Evolutionary conservation across 257 asterid species (phyloP), one percentile per base, ranked within the genome.

Genomic region (Lycium barbarum): DNA sequence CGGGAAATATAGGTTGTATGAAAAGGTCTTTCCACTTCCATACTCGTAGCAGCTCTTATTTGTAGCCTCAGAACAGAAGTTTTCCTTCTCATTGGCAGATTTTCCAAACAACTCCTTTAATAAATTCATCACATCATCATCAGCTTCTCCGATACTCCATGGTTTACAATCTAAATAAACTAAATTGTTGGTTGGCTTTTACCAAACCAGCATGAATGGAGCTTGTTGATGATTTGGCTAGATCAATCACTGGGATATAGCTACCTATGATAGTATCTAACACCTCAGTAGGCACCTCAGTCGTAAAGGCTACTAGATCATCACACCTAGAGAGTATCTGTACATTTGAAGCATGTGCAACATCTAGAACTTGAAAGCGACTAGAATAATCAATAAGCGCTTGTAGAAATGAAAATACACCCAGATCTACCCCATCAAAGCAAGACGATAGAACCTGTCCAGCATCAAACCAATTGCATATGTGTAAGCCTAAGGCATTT

Each of bases 121-220:
- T 26, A 26, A 26, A 26, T 26, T 26, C 33, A 26, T 26, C 33
- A 26, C 33, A 26, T 26, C 33, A 26, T 26, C 33, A 26, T 26
- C 33, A 26, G 33, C 0, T 26, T 26, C 33, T 26, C 33, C 33
- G 33, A 26, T 26, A 26, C 1, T 26, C 92, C 94, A 59, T 93
- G 97, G 89, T 93, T 91, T 76, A 91, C 90, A 80, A 89, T 91
- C 92, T 68, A 68, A 68, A 67, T 68, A 68, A 68, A 68, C 78
- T 51, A 38, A 68, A 68, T 68, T 68, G 26, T 40, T 68, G 26
- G 9, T 7, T 68, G 53, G 78, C 53, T 68, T 68, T 43, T 68
- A 36, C 26, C 36, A 68, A 15, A 68, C 54, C 54, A 17, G 20
- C 53, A 68, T 15, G 53, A 70, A 15, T 70, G 15, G 38, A 35